Percentiles rank a stretch among this genome's conserved stretches.
Conservation (phyloP, 2,329 filamentous ascomycete genomes). For the Penicillium sp. region DNA sequence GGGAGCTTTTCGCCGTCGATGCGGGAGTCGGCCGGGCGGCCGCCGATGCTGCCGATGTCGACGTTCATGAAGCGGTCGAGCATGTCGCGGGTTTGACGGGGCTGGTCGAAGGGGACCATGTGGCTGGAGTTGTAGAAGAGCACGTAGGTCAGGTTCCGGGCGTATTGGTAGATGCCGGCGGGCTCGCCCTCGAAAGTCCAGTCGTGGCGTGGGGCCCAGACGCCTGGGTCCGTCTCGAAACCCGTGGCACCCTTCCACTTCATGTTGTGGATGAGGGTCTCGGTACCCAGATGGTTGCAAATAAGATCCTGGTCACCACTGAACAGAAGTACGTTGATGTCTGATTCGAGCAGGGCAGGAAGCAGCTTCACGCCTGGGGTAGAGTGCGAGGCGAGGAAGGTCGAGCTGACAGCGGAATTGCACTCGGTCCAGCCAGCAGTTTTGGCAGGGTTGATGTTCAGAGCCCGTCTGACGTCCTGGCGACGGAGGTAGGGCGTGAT, state of each 20-base stretch:
- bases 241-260: slow-evolving; percentile 89
- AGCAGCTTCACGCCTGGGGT: slow-evolving; percentile 72
- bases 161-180: slow-evolving; percentile 91
- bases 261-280: slow-evolving; percentile 86
- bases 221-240: slow-evolving; percentile 83
- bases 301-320: slow-evolving; percentile 93
- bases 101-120: slow-evolving; percentile 96
- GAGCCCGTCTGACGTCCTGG: slow-evolving; percentile 73
- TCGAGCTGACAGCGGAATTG: slow-evolving; percentile 71
- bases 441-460: slow-evolving; percentile 82
- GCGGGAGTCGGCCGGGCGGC: slow-evolving; percentile 72
- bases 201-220: slow-evolving; percentile 86
- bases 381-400: slow-evolving; percentile 72
- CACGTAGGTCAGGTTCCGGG: slow-evolving; percentile 92
- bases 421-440: slow-evolving; percentile 91
- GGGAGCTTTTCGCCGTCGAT: slow-evolving; percentile 84
- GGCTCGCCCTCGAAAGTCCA: slow-evolving; percentile 91
- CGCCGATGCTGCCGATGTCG: slow-evolving; percentile 86
- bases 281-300: slow-evolving; percentile 95
- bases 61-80: slow-evolving; percentile 94
- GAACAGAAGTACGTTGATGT: slow-evolving; percentile 79
- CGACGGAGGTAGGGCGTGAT: slow-evolving; percentile 84
- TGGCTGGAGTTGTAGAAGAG: slow-evolving; percentile 94
- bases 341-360: slow-evolving; percentile 73
- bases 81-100: slow-evolving; percentile 88